phyloP scores from a whole-genome alignment of 164 flowering plant species.

The Sextonia rubra region DNA sequence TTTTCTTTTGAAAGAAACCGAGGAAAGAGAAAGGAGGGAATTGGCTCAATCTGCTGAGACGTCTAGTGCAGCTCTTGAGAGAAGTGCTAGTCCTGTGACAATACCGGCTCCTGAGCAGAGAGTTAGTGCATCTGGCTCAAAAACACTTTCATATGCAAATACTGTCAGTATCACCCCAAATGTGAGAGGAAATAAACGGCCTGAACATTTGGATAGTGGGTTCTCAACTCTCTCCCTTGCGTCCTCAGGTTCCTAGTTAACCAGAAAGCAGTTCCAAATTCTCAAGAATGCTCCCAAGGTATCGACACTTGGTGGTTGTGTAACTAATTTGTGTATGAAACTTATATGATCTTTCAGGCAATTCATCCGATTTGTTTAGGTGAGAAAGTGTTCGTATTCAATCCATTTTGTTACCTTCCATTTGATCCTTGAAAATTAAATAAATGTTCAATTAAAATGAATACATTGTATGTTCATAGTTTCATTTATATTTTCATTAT shows the following conservation, averaged over 20 bases:
- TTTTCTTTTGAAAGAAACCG: constrained; percentile 91
- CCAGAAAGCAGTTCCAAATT: constrained; percentile 41
- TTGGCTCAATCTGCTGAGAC: constrained; percentile 23
- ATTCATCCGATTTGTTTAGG: constrained; percentile 1
- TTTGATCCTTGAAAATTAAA: too few species aligned
- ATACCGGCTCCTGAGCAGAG: constrained; percentile 19
- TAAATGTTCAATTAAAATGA: too few species aligned
- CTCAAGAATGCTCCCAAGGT: constrained; percentile 46
- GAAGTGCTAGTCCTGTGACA: constrained; percentile 17
- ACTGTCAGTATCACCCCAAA: constrained; percentile 18
- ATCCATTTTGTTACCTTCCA: neutral
- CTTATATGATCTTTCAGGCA: neutral
- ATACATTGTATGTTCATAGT: too few species aligned
- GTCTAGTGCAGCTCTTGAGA: constrained; percentile 18
- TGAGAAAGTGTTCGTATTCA: neutral
- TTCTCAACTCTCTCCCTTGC: constrained; percentile 82
- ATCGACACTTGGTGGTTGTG: constrained; percentile 18
- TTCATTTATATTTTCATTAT: too few species aligned
- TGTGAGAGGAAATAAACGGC: constrained; percentile 25
- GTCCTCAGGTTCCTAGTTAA: constrained; percentile 24
- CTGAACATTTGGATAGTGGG: constrained; percentile 54
- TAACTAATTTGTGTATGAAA: neutral
- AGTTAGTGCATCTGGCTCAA: constrained; percentile 11
- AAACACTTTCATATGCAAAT: constrained; percentile 12
- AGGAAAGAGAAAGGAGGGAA: constrained; percentile 74